phyloP scores from a whole-genome alignment of 2,329 filamentous ascomycete genomes.

The Xylariaceae sp. region DNA sequence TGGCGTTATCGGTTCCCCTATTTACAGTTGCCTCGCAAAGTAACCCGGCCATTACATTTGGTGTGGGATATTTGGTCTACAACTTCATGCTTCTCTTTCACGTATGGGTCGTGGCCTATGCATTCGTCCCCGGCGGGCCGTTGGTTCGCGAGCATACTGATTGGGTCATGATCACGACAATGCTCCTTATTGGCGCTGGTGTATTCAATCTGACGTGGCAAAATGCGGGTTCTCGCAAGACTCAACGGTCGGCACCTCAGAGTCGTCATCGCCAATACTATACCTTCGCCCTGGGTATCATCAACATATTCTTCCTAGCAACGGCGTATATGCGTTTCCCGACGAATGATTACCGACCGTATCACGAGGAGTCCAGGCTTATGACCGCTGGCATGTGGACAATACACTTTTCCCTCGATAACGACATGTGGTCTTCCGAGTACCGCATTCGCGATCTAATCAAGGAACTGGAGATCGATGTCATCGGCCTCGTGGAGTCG shows the following conservation, averaged over 20 bases:
- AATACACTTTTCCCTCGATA: constrained; percentile 95
- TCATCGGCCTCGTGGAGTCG: constrained; percentile 88
- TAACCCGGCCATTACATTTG: constrained; percentile 74
- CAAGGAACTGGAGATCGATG: constrained; percentile 92
- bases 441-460: constrained; percentile 87
- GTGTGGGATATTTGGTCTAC: constrained; percentile 83
- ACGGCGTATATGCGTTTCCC: constrained; percentile 89
- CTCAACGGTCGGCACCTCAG: constrained; percentile 32
- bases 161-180: constrained; percentile 85
- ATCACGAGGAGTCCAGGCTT: constrained; percentile 80
- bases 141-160: constrained; percentile 91
- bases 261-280: constrained; percentile 49
- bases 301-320: constrained; percentile 75
- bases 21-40: constrained; percentile 71
- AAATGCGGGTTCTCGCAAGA: constrained; percentile 38
- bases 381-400: constrained; percentile 98
- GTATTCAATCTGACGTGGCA: constrained; percentile 64
- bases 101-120: constrained; percentile 97
- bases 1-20: constrained; percentile 70
- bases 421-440: constrained; percentile 98
- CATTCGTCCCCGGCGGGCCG: constrained; percentile 91
- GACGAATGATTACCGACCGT: constrained; percentile 82
- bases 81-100: constrained; percentile 95
- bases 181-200: constrained; percentile 78
- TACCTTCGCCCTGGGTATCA: constrained; percentile 54